Evolutionary conservation across 179 eudicot species (phyloP).

Genomic region (Vitellaria paradoxa): DNA sequence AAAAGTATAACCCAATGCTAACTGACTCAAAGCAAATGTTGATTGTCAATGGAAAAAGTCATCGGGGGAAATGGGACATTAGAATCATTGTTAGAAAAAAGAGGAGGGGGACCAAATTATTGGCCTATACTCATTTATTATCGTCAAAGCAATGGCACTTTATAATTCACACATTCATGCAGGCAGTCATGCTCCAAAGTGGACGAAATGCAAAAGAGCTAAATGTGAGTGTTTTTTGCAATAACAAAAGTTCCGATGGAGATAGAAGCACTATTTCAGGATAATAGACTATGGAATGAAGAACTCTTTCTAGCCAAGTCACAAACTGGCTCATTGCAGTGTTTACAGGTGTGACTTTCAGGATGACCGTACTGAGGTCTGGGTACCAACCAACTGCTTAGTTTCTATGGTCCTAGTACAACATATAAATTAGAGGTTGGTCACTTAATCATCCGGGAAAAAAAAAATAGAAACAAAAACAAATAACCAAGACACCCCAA

Average conservation of each 20-base stretch:
- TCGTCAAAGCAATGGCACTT: background rate
- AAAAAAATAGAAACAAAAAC: background rate
- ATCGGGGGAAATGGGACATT: background rate
- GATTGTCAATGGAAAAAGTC: background rate
- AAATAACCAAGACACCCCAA: background rate
- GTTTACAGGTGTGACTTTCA: background rate
- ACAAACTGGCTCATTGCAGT: too few species aligned
- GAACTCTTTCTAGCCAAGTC: background rate
- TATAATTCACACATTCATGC: background rate
- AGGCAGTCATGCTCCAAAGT: background rate
- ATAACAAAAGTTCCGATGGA: background rate
- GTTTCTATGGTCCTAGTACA: too few species aligned
- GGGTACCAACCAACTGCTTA: background rate
- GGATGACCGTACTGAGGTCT: background rate
- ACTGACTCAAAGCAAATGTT: background rate
- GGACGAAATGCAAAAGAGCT: background rate
- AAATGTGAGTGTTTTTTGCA: background rate
- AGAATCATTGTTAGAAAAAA: background rate
- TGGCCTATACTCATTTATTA: background rate
- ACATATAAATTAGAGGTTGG: too few species aligned
- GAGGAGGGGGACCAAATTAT: background rate
- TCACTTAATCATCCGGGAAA: background rate
- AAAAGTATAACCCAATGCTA: background rate
- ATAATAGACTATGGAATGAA: background rate
- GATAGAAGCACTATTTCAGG: background rate